Conservation (phyloP, 106 monocot species). For the Iris macrosiphon region DNA sequence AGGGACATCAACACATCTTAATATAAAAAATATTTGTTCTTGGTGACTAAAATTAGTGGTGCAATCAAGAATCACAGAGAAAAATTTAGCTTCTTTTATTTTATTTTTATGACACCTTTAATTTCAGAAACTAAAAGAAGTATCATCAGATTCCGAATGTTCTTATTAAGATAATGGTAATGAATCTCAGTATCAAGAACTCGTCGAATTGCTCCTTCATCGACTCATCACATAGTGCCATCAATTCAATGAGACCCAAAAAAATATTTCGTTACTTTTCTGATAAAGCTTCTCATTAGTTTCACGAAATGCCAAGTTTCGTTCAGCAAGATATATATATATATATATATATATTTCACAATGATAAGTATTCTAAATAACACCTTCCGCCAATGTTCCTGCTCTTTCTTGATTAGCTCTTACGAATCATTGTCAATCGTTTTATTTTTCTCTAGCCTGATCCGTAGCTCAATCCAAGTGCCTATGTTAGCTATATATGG, state of each 20-base stretch:
- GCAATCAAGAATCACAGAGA: background rate
- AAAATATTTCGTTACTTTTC: background rate
- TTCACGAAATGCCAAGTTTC: background rate
- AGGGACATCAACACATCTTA: background rate
- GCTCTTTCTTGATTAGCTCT: background rate
- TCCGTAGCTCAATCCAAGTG: background rate
- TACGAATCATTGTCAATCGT: background rate
- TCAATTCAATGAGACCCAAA: too few relatives aligned
- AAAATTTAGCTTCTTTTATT: background rate
- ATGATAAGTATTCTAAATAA: background rate
- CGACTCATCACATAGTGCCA: background rate
- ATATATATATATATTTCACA: too few relatives aligned
- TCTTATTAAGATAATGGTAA: background rate
- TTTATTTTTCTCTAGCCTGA: background rate
- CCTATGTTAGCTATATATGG: too few relatives aligned
- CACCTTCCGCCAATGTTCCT: background rate
- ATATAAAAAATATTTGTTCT: background rate
- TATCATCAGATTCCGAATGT: too few relatives aligned
- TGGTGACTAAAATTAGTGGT: background rate
- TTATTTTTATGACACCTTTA: background rate
- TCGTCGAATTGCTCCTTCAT: background rate
- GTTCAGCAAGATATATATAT: background rate
- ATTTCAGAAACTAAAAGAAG: too few relatives aligned
- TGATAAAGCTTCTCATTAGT: background rate
- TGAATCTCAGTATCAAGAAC: background rate